These are phyloP conservation scores for Mucor irregularis DNA, from an alignment of 371 early-diverging fungal species.

Conservation along the genomic window DNA sequence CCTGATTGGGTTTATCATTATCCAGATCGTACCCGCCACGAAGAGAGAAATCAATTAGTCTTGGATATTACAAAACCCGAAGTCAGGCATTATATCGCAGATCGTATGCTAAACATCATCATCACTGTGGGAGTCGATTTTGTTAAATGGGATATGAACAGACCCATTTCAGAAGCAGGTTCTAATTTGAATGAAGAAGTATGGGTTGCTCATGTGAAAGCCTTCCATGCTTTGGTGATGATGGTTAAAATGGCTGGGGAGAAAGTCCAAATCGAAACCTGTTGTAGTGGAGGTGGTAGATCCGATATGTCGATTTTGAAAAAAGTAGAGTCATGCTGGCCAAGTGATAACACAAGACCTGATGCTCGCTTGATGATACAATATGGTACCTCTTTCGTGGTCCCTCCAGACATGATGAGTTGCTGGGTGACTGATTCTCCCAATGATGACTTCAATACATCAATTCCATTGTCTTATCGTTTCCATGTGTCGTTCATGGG, in stretches of 20 bases:
- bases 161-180: constrained; percentile 35
- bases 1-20: constrained; percentile 51
- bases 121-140: constrained; percentile 31
- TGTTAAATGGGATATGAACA: constrained; percentile 54
- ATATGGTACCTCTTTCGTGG: constrained; percentile 36
- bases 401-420: constrained; percentile 36
- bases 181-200: constrained; percentile 18
- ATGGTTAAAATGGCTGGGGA: constrained; percentile 24
- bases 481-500: constrained; percentile 46
- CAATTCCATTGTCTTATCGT: constrained; percentile 37
- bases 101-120: constrained; percentile 5
- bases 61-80: constrained; percentile 31
- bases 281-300: constrained; percentile 49
- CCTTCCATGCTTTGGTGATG: constrained; percentile 24
- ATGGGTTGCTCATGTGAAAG: constrained; percentile 21
- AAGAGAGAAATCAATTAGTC: constrained; percentile 37
- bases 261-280: constrained; percentile 35
- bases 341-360: constrained; percentile 41
- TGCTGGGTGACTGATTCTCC: constrained; percentile 42
- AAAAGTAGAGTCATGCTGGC: constrained; percentile 32
- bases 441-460: constrained; percentile 4
- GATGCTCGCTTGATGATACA: constrained; percentile 43
- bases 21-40: constrained; percentile 23
- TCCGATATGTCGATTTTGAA: constrained; percentile 31
- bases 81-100: constrained; percentile 28